A percentile compares a stretch with the other conserved stretches of the same genome.
Conservation (phyloP, 2,329 filamentous ascomycete genomes). For the Lomentospora prolificans region DNA sequence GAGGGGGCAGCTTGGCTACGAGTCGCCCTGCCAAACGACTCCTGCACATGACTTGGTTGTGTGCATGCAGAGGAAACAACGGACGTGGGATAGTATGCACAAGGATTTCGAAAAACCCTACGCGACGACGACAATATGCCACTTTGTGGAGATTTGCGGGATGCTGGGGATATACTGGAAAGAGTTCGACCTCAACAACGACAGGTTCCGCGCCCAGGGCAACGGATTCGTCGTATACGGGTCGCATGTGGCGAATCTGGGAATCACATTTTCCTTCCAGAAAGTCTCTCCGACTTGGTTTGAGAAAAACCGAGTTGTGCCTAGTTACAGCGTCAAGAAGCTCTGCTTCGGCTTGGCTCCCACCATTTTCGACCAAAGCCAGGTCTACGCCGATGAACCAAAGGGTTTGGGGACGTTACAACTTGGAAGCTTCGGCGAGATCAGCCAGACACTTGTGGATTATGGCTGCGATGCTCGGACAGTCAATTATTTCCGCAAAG, state of each 20-base stretch:
- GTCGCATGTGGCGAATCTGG: constrained; percentile 35
- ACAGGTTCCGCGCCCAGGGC: constrained; percentile 44
- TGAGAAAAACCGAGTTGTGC: constrained; percentile 39
- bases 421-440: constrained; percentile 38
- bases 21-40: constrained; percentile 13
- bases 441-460: constrained; percentile 40
- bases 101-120: constrained; percentile 35
- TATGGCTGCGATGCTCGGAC: constrained; percentile 46
- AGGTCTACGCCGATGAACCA: constrained; percentile 28
- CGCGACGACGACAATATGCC: constrained; percentile 45
- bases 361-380: constrained; percentile 39
- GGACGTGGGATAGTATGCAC: constrained; percentile 44
- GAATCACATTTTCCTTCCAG: constrained; percentile 45
- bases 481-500: constrained; percentile 30
- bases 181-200: constrained; percentile 40
- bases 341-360: constrained; percentile 46
- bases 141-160: constrained; percentile 43
- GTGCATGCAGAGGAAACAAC: constrained; percentile 35
- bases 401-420: constrained; percentile 33
- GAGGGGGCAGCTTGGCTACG: constrained; percentile 19
- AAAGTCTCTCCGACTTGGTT: constrained; percentile 39
- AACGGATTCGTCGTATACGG: constrained; percentile 44
- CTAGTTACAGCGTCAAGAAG: constrained; percentile 42
- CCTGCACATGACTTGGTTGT: constrained; percentile 31
- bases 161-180: constrained; percentile 49